Evolutionary conservation across 1,284 basidiomycete species (phyloP), one percentile per base, ranked within the genome.

Genomic region (Phaffia rhodozyma): DNA sequence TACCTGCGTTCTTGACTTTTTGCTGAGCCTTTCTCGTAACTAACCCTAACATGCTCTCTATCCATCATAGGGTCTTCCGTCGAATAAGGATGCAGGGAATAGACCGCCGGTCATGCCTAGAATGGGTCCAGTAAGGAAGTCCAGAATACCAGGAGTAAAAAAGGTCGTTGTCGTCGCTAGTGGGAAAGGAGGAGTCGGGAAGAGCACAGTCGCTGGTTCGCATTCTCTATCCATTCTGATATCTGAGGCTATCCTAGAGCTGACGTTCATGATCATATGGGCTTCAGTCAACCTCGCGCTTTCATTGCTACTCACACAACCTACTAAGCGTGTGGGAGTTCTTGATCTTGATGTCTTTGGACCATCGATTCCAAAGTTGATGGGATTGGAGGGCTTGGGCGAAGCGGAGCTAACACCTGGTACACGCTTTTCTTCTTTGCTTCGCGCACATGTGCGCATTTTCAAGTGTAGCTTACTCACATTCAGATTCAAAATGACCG

Each of bases 271-370:
- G 50, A 43, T 55, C 34, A 27, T 34, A 25, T n/a, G 6, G 21
- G 52, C 13, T 29, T 52, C 67, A 71, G 34, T 62, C 25, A 64
- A 74, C 78, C 72, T 16, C 78, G 79, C 60, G 77, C 80, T 61
- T 82, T 25, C 61, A 5, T 30, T 62, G 2, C 20, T 62, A 13
- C 60, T 71, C 18, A 58, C 62, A 25, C 65, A 70, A 47, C 58
- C 71, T 67, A n/a, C 74, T 75, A 3, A 68, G 87, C 20, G 61
- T 9, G 83, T 98, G 1, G 94, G 96, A 0, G 78, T 98, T 18
- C 80, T 98, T 0, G 94, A 98, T 75, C 81, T 98, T 6, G 94
- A 98, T 75, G 86, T 98, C 60, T 98, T 97, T 71, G 94, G 94
- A 0, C 94, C 94, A 1, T 93, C 90, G 2, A 79, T 96, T n/a